Base-by-base conservation (phyloP, 352 stramenopile genomes). In the Globisporangium abappressorium region DNA sequence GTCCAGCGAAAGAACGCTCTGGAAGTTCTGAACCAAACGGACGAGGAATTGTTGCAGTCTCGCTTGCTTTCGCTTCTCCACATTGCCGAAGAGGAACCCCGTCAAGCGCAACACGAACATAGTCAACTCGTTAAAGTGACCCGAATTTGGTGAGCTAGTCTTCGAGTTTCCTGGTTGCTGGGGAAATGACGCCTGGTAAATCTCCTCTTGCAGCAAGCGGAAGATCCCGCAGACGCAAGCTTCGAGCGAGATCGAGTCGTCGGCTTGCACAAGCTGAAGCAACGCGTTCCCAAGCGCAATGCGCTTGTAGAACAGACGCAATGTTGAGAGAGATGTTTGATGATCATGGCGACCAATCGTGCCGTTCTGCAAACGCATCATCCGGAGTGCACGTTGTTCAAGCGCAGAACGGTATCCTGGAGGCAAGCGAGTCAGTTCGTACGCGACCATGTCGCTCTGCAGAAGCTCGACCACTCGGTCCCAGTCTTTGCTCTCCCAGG, bases 251-350 rank as follows among this genome's bases (percentile, higher is more conserved):
- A 71, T 70, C 15, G 55, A 51, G 26, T 74, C 58, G 5, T 57
- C 70, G 5, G 70, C 59, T 6, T 71, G 58, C 49, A 82, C 28
- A 33, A 87, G 54, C 14, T 59, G 70, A 3, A 62, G 56, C 24
- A 89, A 57, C 22, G 75, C 71, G 67, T 90, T 90, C 22, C 74
- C 68, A 47, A 89, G 62, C 41, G 77, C 78, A 57, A 90, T 55
- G 0, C 73, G 77, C 64, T 89, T 83, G 73, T 88, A 84, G 11
- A 87, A 81, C 49, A 74, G 71, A 0, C 81, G 75, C 63, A 85
- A 28, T 7, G 65, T 38, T 14, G 76, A 53, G n/a, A 75, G 18
- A 15, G 54, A 61, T 15, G 2, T 38, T 36, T 77, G 62, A 9
- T 38, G 58, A n/a, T 78, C 75, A 73, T 73, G 22, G 18, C 55